A percentile compares a stretch with the other conserved stretches of the same genome.
Evolutionary conservation across 768 basidiomycete species (phyloP).

Genomic region (Trametes cinnabarina): DNA sequence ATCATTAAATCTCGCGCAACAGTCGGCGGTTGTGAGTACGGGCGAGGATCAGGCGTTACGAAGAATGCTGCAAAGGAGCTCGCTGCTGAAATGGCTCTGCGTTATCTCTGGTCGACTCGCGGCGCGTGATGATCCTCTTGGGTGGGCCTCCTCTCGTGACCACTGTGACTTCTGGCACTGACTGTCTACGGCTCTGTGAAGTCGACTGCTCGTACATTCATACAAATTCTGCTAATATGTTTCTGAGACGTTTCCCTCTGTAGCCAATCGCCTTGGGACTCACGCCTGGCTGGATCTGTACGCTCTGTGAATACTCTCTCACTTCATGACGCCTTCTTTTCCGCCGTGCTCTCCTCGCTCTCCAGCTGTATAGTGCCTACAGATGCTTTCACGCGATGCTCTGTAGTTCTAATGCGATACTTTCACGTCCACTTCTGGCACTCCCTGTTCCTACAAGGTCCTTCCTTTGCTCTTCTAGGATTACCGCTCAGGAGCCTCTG

Average conservation of each 20-base stretch:
- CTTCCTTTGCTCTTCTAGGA: not conserved
- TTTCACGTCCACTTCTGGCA: not conserved
- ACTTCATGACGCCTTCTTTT: not conserved
- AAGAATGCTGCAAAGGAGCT: slow-evolving; percentile 26
- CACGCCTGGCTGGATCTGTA: slow-evolving; percentile 18
- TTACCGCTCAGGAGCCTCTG: slow-evolving; percentile 5
- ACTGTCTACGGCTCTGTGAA: not conserved
- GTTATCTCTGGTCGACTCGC: not conserved
- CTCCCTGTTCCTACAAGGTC: slow-evolving; percentile 2
- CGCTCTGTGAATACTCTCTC: not conserved
- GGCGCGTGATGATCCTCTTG: not conserved
- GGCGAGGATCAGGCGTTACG: slow-evolving; percentile 21
- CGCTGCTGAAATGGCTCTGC: slow-evolving; percentile 26
- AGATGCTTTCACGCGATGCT: slow-evolving; percentile 18
- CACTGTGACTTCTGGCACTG: not conserved
- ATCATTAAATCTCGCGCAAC: not conserved
- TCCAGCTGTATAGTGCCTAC: slow-evolving; percentile 17
- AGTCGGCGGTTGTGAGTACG: slow-evolving; percentile 28
- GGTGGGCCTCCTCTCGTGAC: not conserved
- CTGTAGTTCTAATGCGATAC: slow-evolving; percentile 11
- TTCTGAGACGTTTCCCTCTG: not conserved
- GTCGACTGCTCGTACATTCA: not conserved
- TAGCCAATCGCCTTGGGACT: slow-evolving; percentile 4
- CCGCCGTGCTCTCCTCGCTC: slow-evolving; percentile 8
- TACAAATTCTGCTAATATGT: not conserved